Evolutionary conservation across 192 early-diverging fungal genomes (phyloP).

Genomic region (Podila minutissima): DNA sequence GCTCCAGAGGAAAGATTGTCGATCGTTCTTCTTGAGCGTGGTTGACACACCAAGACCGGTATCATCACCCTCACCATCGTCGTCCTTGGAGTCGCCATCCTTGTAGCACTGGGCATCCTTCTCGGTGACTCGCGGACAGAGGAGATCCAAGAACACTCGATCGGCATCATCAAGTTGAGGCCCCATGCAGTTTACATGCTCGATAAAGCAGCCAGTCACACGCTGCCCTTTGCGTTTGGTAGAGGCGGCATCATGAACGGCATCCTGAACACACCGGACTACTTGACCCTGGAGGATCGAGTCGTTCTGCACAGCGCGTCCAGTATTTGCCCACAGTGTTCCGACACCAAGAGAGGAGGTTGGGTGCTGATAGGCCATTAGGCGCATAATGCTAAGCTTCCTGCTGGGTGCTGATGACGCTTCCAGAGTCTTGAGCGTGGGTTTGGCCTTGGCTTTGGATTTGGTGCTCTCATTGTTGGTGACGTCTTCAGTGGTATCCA

Average conservation of each 20-base stretch:
- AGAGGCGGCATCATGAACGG: slow-evolving; percentile 4
- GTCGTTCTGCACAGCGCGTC: neutral
- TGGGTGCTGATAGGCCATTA: slow-evolving; percentile 10
- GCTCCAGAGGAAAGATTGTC: slow-evolving; percentile 1
- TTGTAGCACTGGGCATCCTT: slow-evolving; percentile 9
- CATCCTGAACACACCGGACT: slow-evolving; percentile 2
- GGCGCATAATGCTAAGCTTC: slow-evolving; percentile 1
- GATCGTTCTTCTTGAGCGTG: neutral
- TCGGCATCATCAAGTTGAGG: neutral
- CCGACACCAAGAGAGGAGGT: slow-evolving; percentile 8
- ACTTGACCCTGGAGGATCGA: neutral
- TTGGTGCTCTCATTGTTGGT: neutral
- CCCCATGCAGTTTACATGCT: neutral
- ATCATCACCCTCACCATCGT: neutral
- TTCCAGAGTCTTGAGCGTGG: neutral
- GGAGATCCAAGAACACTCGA: slow-evolving; percentile 6
- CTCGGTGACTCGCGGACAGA: slow-evolving; percentile 12
- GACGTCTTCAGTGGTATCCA: neutral
- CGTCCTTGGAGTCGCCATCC: neutral
- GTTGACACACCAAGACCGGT: too few relatives aligned
- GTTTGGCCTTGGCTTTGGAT: slow-evolving; percentile 4
- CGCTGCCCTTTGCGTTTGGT: slow-evolving; percentile 9
- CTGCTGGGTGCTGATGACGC: neutral
- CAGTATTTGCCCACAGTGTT: slow-evolving; percentile 1
- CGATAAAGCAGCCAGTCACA: slow-evolving; percentile 7